These are phyloP conservation scores for Wickerhamomyces sp. DNA, from an alignment of 1,139 yeast genomes.

Conservation along the genomic window DNA sequence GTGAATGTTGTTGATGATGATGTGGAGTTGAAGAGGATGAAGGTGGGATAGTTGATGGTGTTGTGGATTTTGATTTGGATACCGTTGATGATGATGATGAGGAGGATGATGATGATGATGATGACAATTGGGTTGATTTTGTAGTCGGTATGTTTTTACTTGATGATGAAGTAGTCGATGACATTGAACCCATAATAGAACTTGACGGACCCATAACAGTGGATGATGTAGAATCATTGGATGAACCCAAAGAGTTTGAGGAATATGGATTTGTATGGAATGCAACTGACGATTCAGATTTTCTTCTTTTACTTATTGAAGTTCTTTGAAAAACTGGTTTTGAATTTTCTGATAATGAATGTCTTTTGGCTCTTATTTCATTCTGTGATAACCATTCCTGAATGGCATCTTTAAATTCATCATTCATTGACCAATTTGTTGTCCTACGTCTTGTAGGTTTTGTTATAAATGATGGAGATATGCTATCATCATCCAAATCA, in stretches of 20 bases:
- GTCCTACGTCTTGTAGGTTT: not conserved
- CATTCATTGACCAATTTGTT: constrained; percentile 20
- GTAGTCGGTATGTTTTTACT: not conserved
- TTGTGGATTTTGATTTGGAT: constrained; percentile 1
- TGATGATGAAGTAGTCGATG: not conserved
- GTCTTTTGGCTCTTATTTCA: constrained; percentile 7
- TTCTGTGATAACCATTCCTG: constrained; percentile 19
- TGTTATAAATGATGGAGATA: not conserved
- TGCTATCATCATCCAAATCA: not conserved
- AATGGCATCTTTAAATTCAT: constrained; percentile 20
- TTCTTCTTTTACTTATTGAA: constrained; percentile 18
- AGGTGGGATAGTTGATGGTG: constrained; percentile 2
- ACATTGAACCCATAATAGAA: no score
- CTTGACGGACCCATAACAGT: no score
- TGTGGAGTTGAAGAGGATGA: not conserved
- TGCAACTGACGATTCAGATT: constrained; percentile 18
- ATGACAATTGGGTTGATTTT: not conserved
- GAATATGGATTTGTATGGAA: not conserved
- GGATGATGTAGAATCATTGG: not conserved
- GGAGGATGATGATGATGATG: no score
- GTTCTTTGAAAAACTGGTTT: constrained; percentile 6
- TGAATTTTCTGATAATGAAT: constrained; percentile 1
- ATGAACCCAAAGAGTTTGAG: not conserved
- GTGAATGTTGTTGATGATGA: constrained; percentile 1
- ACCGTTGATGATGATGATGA: not conserved